These are phyloP conservation scores for Brassica carinata DNA, from an alignment of 345 rosid species.

Conservation along the genomic window DNA sequence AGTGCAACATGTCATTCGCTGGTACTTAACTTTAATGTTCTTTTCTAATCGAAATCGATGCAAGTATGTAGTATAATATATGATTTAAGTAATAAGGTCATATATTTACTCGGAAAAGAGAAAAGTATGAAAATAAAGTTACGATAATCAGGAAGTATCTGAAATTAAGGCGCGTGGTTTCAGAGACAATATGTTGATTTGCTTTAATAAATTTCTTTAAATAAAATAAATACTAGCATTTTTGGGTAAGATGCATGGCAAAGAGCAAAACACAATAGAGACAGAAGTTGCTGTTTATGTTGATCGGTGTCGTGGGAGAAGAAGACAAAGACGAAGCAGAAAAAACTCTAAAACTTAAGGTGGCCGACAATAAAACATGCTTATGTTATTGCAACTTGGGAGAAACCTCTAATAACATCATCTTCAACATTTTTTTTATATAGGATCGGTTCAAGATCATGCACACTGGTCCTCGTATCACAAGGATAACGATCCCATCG, in stretches of 20 bases:
- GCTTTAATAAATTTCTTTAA: constrained; percentile 11
- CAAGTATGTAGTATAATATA: too few species aligned
- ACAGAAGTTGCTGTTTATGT: constrained; percentile 38
- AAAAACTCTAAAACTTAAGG: constrained; percentile 21
- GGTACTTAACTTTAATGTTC: constrained; percentile 30
- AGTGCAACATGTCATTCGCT: constrained; percentile 34
- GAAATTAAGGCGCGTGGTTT: constrained; percentile 8
- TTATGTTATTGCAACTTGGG: constrained; percentile 35
- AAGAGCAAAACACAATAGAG: constrained; percentile 34
- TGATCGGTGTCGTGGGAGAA: constrained; percentile 36
- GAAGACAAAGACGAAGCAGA: constrained; percentile 39
- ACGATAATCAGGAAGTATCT: constrained; percentile 3
- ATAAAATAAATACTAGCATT: background rate
- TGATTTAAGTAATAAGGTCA: background rate
- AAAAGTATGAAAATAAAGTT: background rate
- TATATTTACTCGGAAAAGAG: constrained; percentile 4
- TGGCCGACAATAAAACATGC: constrained; percentile 54
- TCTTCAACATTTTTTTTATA: background rate
- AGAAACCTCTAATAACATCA: constrained; percentile 22
- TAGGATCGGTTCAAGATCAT: constrained; percentile 25
- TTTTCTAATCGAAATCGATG: constrained; percentile 24
- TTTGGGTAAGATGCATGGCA: constrained; percentile 23
- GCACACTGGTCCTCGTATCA: constrained; percentile 37
- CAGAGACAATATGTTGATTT: constrained; percentile 1
- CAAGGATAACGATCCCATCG: background rate